phyloP scores from a whole-genome alignment of 768 basidiomycete genomes.

The Mycena amicta region DNA sequence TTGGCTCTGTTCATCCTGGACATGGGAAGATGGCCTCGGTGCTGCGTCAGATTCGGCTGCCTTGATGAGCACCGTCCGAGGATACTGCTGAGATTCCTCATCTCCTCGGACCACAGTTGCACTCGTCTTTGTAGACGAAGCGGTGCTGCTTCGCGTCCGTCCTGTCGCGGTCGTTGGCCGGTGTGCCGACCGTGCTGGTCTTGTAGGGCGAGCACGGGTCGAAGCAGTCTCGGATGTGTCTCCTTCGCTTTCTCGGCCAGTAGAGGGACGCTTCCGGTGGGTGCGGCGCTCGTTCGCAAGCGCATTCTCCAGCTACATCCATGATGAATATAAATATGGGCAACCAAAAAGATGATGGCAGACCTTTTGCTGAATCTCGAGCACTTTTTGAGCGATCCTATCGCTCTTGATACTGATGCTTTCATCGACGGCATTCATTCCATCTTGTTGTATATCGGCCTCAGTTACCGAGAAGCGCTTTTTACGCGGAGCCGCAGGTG shows the following conservation, averaged over 20 bases:
- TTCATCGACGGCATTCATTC: slow-evolving; percentile 85
- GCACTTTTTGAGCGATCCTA: slow-evolving; percentile 83
- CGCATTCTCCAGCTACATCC: slow-evolving; percentile 82
- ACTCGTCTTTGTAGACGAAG: slow-evolving; percentile 62
- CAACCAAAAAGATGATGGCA: no score
- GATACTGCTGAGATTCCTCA: slow-evolving; percentile 27
- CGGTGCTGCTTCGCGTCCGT: slow-evolving; percentile 61
- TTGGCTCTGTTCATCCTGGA: no score
- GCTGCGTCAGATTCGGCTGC: slow-evolving; percentile 38
- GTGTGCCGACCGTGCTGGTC: slow-evolving; percentile 32
- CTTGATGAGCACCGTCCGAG: slow-evolving; percentile 31
- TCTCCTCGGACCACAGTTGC: slow-evolving; percentile 33
- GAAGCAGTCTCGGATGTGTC: slow-evolving; percentile 53
- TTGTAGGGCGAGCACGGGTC: slow-evolving; percentile 44
- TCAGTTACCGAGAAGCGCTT: slow-evolving; percentile 81
- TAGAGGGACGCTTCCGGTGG: slow-evolving; percentile 38
- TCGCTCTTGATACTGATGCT: slow-evolving; percentile 85
- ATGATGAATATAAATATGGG: no score
- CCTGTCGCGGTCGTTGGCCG: slow-evolving; percentile 38
- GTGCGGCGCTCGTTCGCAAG: slow-evolving; percentile 60
- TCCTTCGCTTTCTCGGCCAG: slow-evolving; percentile 55
- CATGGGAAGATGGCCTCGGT: no score
- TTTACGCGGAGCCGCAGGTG: slow-evolving; percentile 51
- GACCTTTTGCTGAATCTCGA: slow-evolving; percentile 91
- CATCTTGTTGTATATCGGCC: slow-evolving; percentile 66